phyloP scores from a whole-genome alignment of 805 yeast species.

The Yamadazyma tumulicola region DNA sequence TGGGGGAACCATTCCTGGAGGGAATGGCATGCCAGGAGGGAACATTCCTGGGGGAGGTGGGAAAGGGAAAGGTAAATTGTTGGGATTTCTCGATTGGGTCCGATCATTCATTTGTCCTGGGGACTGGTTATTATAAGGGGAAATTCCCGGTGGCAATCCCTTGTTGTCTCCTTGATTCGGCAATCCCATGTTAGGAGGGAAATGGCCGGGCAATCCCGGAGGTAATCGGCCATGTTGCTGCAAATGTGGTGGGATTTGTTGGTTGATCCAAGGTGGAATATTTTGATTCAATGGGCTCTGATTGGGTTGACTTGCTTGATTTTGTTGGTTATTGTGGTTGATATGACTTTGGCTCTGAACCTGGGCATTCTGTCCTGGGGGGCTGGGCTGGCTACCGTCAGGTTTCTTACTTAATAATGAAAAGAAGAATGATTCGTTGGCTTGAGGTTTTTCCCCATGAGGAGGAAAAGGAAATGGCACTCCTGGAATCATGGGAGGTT shows the following conservation, averaged over 20 bases:
- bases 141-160: slow-evolving; percentile 15
- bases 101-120: slow-evolving; percentile 7
- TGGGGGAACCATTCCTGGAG: slow-evolving; percentile 28
- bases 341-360: neutral
- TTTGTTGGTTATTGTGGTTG: slow-evolving; percentile 10
- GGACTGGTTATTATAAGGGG: slow-evolving; percentile 3
- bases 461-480: slow-evolving; percentile 5
- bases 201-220: neutral
- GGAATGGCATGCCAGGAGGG: slow-evolving; percentile 11
- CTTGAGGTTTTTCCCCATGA: slow-evolving; percentile 5
- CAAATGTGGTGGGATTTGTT: slow-evolving; percentile 2
- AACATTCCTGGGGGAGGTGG: slow-evolving; percentile 17
- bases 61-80: slow-evolving; percentile 9
- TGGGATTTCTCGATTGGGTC: slow-evolving; percentile 5
- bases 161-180: too few relatives aligned
- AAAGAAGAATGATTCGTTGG: slow-evolving; percentile 46
- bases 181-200: too few relatives aligned
- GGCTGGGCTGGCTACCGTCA: neutral
- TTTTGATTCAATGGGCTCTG: slow-evolving; percentile 2
- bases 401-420: slow-evolving; percentile 33
- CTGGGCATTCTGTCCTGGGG: neutral
- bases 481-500: slow-evolving; percentile 6
- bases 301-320: slow-evolving; percentile 7
- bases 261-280: slow-evolving; percentile 7
- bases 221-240: neutral